Conservation (phyloP, 352 stramenopile genomes). For the Phytopythium ostracodes region DNA sequence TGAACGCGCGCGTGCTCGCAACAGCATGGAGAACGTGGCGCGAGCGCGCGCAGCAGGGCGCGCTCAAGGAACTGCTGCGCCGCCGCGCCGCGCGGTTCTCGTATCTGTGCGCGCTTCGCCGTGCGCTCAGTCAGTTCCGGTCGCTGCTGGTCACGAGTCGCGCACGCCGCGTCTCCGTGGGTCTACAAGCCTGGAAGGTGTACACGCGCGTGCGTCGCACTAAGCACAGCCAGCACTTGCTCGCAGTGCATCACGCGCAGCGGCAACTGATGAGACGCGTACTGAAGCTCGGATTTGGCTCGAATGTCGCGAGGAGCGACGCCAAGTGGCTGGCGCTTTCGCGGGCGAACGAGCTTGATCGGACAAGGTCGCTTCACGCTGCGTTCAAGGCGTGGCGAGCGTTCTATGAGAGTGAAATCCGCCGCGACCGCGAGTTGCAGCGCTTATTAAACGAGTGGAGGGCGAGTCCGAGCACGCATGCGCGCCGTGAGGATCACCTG, state of each 20-base stretch:
- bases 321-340: not conserved
- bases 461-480: constrained; percentile 1
- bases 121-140: constrained; percentile 12
- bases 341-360: not conserved
- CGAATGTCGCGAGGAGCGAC: not conserved
- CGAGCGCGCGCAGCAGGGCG: constrained; percentile 12
- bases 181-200: constrained; percentile 17
- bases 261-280: constrained; percentile 6
- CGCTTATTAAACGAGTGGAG: constrained; percentile 8
- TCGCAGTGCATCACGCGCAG: constrained; percentile 11
- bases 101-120: constrained; percentile 21
- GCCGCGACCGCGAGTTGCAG: constrained; percentile 6
- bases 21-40: constrained; percentile 23
- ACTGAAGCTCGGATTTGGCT: constrained; percentile 11
- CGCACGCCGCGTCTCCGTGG: constrained; percentile 4
- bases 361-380: not conserved
- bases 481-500: not conserved
- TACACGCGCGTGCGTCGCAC: not conserved
- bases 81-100: constrained; percentile 21
- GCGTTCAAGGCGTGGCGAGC: constrained; percentile 12
- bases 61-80: constrained; percentile 16
- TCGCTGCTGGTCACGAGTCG: constrained; percentile 17
- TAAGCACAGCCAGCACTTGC: not conserved
- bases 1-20: constrained; percentile 10
- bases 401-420: constrained; percentile 11